Conservation (phyloP, 805 yeast genomes). For the Cephaloascus fragrans region DNA sequence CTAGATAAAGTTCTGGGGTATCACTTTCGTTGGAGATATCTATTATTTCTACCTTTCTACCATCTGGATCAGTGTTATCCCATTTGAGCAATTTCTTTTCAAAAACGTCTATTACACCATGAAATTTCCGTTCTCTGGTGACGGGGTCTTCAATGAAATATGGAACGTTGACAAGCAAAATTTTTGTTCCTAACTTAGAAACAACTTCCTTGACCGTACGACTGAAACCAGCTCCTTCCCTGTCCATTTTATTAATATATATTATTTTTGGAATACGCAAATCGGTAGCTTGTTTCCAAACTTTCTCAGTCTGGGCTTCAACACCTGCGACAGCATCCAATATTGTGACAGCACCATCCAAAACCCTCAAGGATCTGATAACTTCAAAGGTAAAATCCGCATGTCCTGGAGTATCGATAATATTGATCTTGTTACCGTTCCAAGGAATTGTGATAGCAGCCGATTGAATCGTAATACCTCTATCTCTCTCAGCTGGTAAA, state of each 20-base stretch:
- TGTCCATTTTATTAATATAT: constrained; percentile 90
- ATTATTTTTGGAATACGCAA: constrained; percentile 66
- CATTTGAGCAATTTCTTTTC: constrained; percentile 50
- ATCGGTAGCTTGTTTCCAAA: constrained; percentile 79
- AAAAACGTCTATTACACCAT: constrained; percentile 70
- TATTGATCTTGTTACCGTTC: constrained; percentile 66
- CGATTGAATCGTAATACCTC: constrained; percentile 94
- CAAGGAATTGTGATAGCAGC: constrained; percentile 92
- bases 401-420: constrained; percentile 97
- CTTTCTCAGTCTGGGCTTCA: constrained; percentile 96
- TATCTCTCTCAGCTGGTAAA: constrained; percentile 76
- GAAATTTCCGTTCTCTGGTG: constrained; percentile 31
- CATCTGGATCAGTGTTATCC: constrained; percentile 32
- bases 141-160: constrained; percentile 40
- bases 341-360: constrained; percentile 91
- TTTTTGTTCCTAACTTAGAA: constrained; percentile 62
- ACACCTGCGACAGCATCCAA: constrained; percentile 97
- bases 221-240: constrained; percentile 92
- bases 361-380: constrained; percentile 74
- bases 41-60: constrained; percentile 38
- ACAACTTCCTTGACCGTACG: constrained; percentile 82
- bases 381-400: constrained; percentile 97
- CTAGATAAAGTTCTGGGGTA: constrained; percentile 28
- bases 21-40: constrained; percentile 23
- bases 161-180: constrained; percentile 71